Evolutionary conservation across 2,329 filamentous ascomycete genomes (phyloP).

Genomic region (Tympanopsis confertula): DNA sequence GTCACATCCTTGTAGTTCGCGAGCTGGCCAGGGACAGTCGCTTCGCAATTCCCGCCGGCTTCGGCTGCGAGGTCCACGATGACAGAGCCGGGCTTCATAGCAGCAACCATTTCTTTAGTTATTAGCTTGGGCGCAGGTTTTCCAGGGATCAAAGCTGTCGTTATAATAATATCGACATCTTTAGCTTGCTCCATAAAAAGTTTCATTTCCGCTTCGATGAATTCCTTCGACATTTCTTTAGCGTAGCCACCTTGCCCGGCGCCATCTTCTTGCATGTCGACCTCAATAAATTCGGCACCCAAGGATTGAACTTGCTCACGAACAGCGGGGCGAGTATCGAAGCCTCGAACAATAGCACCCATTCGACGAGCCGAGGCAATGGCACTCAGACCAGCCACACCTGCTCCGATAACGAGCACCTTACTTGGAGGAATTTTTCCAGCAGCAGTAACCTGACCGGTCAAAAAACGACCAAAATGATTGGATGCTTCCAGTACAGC

Average conservation of each 20-base stretch:
- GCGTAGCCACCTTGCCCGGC: slow-evolving; percentile 77
- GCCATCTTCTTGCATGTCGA: slow-evolving; percentile 74
- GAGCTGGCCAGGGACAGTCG: slow-evolving; percentile 64
- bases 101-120: slow-evolving; percentile 66
- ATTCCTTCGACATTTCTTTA: slow-evolving; percentile 89
- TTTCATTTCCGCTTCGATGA: slow-evolving; percentile 87
- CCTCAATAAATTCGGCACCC: slow-evolving; percentile 81
- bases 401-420: slow-evolving; percentile 79
- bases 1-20: slow-evolving; percentile 66
- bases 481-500: slow-evolving; percentile 83
- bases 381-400: slow-evolving; percentile 77
- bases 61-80: slow-evolving; percentile 82
- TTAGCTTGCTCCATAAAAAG: slow-evolving; percentile 77
- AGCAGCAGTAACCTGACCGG: slow-evolving; percentile 80
- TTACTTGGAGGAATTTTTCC: slow-evolving; percentile 86
- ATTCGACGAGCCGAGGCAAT: slow-evolving; percentile 78
- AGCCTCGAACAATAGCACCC: slow-evolving; percentile 80
- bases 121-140: slow-evolving; percentile 74
- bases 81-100: slow-evolving; percentile 84
- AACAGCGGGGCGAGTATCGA: slow-evolving; percentile 80
- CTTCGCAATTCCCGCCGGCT: slow-evolving; percentile 78
- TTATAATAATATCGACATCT: slow-evolving; percentile 87
- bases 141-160: slow-evolving; percentile 82
- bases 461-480: slow-evolving; percentile 77
- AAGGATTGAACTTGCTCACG: slow-evolving; percentile 84